These are phyloP conservation scores for Termitomyces sp. DNA, from an alignment of 768 basidiomycete genomes.

Conservation along the genomic window DNA sequence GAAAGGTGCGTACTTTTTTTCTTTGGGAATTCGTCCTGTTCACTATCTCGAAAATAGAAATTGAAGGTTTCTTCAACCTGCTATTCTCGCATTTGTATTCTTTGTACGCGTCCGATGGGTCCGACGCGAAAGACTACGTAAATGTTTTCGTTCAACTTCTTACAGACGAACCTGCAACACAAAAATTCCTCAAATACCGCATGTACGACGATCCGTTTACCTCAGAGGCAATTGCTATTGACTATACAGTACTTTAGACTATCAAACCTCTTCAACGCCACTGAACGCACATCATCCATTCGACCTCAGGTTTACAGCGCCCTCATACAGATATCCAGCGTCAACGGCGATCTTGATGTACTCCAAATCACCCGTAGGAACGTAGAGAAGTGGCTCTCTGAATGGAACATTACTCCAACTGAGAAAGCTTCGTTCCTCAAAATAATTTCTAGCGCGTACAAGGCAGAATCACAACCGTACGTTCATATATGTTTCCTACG, in stretches of 20 bases:
- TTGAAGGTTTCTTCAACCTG: conserved; percentile 87
- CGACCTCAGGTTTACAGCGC: conserved; percentile 60
- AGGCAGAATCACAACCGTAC: conserved; percentile 56
- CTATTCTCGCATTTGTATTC: conserved; percentile 69
- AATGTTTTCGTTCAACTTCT: conserved; percentile 53
- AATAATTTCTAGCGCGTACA: conserved; percentile 54
- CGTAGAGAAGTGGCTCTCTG: conserved; percentile 74
- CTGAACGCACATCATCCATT: conserved; percentile 61
- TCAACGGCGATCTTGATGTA: conserved; percentile 57
- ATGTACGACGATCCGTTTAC: conserved; percentile 45
- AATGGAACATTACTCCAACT: conserved; percentile 64
- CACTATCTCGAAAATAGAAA: conserved; percentile 41
- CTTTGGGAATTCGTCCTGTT: conserved; percentile 1
- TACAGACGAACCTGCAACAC: conserved; percentile 50
- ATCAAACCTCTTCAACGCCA: conserved; percentile 78
- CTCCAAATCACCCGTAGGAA: conserved; percentile 56
- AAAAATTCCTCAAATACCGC: conserved; percentile 65
- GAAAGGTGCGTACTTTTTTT: conserved; percentile 44
- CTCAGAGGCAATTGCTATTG: neutral
- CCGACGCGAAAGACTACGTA: conserved; percentile 48
- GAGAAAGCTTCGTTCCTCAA: conserved; percentile 68
- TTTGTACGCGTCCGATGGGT: conserved; percentile 50
- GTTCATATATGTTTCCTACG: conserved; percentile 20
- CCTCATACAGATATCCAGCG: conserved; percentile 55
- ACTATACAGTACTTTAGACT: conserved; percentile 41